A percentile compares a stretch with the other conserved stretches of the same genome.
These are phyloP conservation scores for Termitomyces sp. DNA, from an alignment of 768 basidiomycete species.

Conservation along the genomic window DNA sequence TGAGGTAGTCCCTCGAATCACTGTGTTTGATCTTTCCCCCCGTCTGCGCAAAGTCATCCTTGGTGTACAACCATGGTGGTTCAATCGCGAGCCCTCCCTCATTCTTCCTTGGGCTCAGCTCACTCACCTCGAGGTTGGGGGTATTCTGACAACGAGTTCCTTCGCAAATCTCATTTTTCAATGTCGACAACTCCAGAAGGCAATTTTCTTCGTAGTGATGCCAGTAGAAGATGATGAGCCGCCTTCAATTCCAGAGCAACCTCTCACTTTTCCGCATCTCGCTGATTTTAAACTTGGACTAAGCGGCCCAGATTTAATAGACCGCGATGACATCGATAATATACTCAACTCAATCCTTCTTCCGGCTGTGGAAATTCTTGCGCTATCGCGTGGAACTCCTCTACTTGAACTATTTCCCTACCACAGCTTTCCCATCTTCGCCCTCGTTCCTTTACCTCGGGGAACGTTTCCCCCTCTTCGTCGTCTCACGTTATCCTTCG, in stretches of 20 bases:
- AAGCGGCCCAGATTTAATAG: not conserved
- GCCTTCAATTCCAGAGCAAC: not conserved
- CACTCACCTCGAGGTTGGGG: not conserved
- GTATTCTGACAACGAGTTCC: not conserved
- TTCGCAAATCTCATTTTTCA: not conserved
- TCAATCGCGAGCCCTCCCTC: not conserved
- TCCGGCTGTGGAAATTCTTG: not conserved
- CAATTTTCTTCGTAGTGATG: not conserved
- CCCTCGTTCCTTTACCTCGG: not conserved
- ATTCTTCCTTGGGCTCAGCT: not conserved
- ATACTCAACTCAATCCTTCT: not conserved
- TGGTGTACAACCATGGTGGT: not conserved
- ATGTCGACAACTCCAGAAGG: not conserved
- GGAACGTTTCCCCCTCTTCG: not conserved
- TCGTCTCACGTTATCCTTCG: not conserved
- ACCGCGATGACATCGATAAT: not conserved
- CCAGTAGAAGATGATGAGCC: not conserved
- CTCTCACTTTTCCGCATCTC: not conserved
- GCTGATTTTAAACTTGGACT: not conserved
- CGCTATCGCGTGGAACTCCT: not conserved
- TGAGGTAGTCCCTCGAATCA: not conserved
- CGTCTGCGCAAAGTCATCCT: not conserved
- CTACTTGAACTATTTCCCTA: not conserved
- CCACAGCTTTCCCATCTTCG: not conserved
- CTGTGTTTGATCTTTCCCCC: not conserved